These are phyloP conservation scores for Rhizophagus clarus DNA, from an alignment of 192 early-diverging fungal genomes.

Conservation along the genomic window DNA sequence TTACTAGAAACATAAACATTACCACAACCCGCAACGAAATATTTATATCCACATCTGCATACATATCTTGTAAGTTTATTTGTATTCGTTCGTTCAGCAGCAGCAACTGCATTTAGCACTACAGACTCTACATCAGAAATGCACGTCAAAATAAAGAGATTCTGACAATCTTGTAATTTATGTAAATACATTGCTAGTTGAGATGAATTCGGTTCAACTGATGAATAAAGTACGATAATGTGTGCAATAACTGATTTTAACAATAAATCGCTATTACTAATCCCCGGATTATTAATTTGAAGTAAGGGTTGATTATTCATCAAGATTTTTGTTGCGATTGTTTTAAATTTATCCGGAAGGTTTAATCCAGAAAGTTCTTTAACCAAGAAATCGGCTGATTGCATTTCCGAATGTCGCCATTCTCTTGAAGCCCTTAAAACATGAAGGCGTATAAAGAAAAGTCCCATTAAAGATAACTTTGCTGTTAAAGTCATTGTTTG, in stretches of 20 bases:
- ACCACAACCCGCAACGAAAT: constrained; percentile 26
- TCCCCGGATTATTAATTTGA: not conserved
- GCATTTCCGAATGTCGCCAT: not conserved
- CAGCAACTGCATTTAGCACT: constrained; percentile 4
- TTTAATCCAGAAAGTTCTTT: not conserved
- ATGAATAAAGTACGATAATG: constrained; percentile 23
- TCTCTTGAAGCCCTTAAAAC: constrained; percentile 22
- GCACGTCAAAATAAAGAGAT: constrained; percentile 11
- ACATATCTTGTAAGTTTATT: constrained; percentile 20
- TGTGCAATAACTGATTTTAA: constrained; percentile 31
- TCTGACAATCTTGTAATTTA: not conserved
- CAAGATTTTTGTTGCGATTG: not conserved
- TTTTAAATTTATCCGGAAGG: not conserved
- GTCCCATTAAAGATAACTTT: constrained; percentile 14
- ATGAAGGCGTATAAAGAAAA: constrained; percentile 5
- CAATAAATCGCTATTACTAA: constrained; percentile 11
- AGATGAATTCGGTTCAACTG: constrained; percentile 1
- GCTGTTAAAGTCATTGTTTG: not conserved
- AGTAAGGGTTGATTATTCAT: constrained; percentile 18
- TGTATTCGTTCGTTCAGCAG: not conserved
- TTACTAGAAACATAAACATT: not conserved
- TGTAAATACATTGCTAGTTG: constrained; percentile 13
- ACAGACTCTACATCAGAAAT: constrained; percentile 21
- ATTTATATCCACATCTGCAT: constrained; percentile 31
- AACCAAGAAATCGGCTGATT: not conserved